Base-by-base conservation (phyloP, 805 yeast species). In the Ogataea thermomethanolica region DNA sequence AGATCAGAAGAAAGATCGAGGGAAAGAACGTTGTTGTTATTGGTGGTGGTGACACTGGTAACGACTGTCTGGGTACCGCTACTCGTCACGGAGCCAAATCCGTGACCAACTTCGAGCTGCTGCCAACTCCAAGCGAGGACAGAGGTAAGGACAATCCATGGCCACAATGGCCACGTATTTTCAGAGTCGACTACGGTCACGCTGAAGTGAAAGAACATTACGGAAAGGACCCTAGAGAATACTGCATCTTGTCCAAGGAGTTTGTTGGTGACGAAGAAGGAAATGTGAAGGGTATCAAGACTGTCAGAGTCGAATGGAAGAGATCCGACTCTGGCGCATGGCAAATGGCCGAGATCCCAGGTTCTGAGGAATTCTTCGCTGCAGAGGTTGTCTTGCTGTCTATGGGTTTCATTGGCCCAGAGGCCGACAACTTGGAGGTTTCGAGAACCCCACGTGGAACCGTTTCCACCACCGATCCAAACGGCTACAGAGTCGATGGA, bases 11-110 rank as follows among this genome's bases (percentile, higher is more conserved):
- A 50, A 73, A 76, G 46, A 64, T 91, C 45, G 79, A 74, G 46
- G 98, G 93, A 53, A 93, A 91, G 74, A 73, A 85, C 49, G 98
- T 91, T 42, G 81, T 91, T 57, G 98, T 91, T 41, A 91, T 91
- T 71, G 99, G 99, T 58, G 99, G 99, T 72, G 99, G 99, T 79
- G 99, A 91, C 66, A 91, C 98, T 25, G 99, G 99, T 78, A 91
- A 91, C 62, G 99, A 91, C 74, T 91, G 98, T 78, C 76, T 91
- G 58, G 98, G 98, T 67, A 91, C 99, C 31, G 78, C 96, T 15
- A 90, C 93, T 27, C 84, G 98, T 70, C 98, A 93, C 62, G 97
- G 96, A 30, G 98, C 98, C 48, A 81, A 85, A 62, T 84, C 95
- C 8, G 96, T 93, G 43, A 76, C 81, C 50, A 91, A 91, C 76